phyloP scores from a whole-genome alignment of 768 basidiomycete species.

The Clitopilus passeckerianus region DNA sequence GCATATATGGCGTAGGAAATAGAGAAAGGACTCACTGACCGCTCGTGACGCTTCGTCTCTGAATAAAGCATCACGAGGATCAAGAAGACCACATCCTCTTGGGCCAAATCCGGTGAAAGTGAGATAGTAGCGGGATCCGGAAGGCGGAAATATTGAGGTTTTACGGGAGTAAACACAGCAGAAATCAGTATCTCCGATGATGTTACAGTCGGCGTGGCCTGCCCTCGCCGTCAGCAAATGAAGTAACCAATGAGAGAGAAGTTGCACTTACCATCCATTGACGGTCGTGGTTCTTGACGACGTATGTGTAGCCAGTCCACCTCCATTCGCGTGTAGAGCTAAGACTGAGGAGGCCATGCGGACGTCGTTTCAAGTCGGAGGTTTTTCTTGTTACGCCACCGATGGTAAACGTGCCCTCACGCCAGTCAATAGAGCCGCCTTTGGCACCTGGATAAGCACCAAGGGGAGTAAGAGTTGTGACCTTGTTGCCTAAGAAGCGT shows the following conservation, averaged over 20 bases:
- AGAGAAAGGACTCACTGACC: neutral
- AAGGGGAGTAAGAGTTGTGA: neutral
- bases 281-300: slow-evolving; percentile 1
- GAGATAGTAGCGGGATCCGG: slow-evolving; percentile 6
- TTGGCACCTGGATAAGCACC: neutral
- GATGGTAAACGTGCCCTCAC: slow-evolving; percentile 4
- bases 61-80: slow-evolving; percentile 10
- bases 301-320: slow-evolving; percentile 7
- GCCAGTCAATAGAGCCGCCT: slow-evolving; percentile 8
- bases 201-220: slow-evolving; percentile 1
- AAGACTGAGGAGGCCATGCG: neutral
- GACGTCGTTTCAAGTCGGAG: slow-evolving; percentile 2
- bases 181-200: neutral
- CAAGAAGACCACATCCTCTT: slow-evolving; percentile 9
- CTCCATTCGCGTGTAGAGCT: slow-evolving; percentile 6
- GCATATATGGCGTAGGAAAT: neutral
- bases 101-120: slow-evolving; percentile 3
- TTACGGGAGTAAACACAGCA: slow-evolving; percentile 5
- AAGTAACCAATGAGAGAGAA: neutral
- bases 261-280: slow-evolving; percentile 6
- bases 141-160: slow-evolving; percentile 2
- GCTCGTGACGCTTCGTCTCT: slow-evolving; percentile 8
- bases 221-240: neutral
- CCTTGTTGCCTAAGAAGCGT: neutral
- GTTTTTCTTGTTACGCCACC: slow-evolving; percentile 1